Evolutionary conservation across 306 rosid species (phyloP), one percentile per base, ranked within the genome.

Genomic region (Mimosa pudica): DNA sequence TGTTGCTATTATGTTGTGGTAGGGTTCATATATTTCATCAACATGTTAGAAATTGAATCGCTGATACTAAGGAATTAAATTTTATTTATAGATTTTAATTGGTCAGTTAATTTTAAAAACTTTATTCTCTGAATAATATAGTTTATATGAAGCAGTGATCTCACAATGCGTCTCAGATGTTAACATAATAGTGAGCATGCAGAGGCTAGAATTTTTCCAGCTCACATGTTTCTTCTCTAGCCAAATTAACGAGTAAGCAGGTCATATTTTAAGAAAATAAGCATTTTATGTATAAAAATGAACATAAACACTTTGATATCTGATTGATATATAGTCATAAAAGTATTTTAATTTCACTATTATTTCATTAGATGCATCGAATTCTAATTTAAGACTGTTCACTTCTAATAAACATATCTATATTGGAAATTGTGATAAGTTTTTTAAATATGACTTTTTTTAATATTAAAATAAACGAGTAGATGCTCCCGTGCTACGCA

Each of bases 1-100:
- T 74, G 35, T 41, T 24, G 32, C 62, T 57, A 18, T 35, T 33
- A 61, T 70, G 66, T 66, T 58, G 78, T 79, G 41, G 48, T 75
- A 55, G 70, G 46, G 46, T 64, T 73, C 20, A 24, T 35, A 61
- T 30, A 24, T 61, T 61, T 10, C 38, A 20, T 10, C 35, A 20
- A 60, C 5, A 38, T 60, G 18, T 52, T 52, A 18, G 33, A 72
- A 57, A 49, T 49, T 57, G 30, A 57, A 57, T 8, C 14, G 36
- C 65, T 20, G 35, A 10, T 35, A 49, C 52, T 54, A 63, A 52
- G 14, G 1, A 24, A 61, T 54, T 54, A 8, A 17, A 17, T 11
- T 24, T 24, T 2, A 32, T 30, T 32, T 63, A 73, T 49, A 38
- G 42, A 38, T 38, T 2, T n/a, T 63, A 13, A 41, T 66, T 65